Base-by-base conservation (phyloP, 306 rosid species). In the Lathyrus tuberosus region DNA sequence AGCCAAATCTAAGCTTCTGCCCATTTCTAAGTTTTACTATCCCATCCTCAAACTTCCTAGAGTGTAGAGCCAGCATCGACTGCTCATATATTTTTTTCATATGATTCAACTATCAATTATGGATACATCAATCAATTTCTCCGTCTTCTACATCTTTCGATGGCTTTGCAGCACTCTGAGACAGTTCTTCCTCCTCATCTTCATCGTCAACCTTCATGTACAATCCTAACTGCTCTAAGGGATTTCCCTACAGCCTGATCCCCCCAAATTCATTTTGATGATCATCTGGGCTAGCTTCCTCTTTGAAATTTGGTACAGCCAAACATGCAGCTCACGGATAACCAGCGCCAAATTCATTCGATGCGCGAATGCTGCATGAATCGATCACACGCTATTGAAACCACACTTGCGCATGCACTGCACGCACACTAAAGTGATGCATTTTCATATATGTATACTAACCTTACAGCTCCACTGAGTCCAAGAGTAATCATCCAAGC, bases 151-250 rank as follows among this genome's bases (percentile, higher is more conserved):
- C 92, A 40, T 87, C 96, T 43, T 82, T 83, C 20, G 76, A 10
- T 43, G 85, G 88, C 73, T 80, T 83, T 17, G 82, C 76, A 73
- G 49, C 72, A 35, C 65, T 28, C 26, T 28, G 62, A 14, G 84
- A 74, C 47, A 38, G 81, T 57, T 79, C 92, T 47, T 92, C 95
- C 57, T 92, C 98, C 67, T 89, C 96, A 7, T 81, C 87, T 57
- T 91, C 97, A 16, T 88, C 97, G 8, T 91, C 96, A 22, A 17
- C 78, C 84, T 91, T 91, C 91, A 86, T 88, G 83, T 83, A 88
- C 77, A 91, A 81, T 18, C 97, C 97, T 52, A 91, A 83, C 82
- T 80, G 86, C 77, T 88, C 96, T 15, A 91, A 80, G 57, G 96
- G 86, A 66, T 91, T 86, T 6, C 92, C 96, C 74, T 81, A 88